Evolutionary conservation across 179 eudicot species (phyloP).

Genomic region (Beta lomatogona): DNA sequence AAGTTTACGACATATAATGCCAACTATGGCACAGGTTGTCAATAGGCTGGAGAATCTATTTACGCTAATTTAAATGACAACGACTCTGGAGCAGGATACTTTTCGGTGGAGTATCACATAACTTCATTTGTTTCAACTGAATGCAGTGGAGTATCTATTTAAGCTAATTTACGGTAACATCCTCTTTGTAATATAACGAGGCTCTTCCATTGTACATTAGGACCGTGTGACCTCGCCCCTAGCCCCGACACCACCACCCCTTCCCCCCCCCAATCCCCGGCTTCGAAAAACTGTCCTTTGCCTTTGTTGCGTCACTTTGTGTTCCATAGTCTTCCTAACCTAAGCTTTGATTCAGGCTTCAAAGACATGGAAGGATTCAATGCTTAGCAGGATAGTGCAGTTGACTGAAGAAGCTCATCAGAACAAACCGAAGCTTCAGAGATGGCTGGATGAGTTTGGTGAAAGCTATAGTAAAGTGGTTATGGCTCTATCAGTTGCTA

Average conservation of each 20-base stretch:
- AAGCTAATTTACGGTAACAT: background rate
- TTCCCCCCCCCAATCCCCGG: too few relatives aligned
- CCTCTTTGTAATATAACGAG: background rate
- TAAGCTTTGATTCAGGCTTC: conserved; percentile 54
- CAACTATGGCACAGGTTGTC: background rate
- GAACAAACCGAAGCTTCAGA: conserved; percentile 90
- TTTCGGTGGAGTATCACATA: too few relatives aligned
- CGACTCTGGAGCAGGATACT: background rate
- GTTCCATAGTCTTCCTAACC: conserved; percentile 17
- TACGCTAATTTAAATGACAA: background rate
- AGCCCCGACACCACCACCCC: too few relatives aligned
- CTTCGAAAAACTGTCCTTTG: background rate
- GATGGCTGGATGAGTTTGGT: too few relatives aligned
- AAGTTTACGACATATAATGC: background rate
- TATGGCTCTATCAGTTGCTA: too few relatives aligned
- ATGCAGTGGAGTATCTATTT: background rate
- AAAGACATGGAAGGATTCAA: conserved; percentile 93
- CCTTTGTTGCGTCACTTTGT: background rate
- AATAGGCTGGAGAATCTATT: background rate
- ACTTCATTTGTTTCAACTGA: too few relatives aligned
- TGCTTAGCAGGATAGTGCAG: conserved; percentile 86
- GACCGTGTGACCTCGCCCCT: too few relatives aligned
- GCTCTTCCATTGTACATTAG: background rate
- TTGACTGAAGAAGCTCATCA: conserved; percentile 92
- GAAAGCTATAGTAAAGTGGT: too few relatives aligned